Conservation (phyloP, 2,329 filamentous ascomycete species). For the Alternaria sp. region DNA sequence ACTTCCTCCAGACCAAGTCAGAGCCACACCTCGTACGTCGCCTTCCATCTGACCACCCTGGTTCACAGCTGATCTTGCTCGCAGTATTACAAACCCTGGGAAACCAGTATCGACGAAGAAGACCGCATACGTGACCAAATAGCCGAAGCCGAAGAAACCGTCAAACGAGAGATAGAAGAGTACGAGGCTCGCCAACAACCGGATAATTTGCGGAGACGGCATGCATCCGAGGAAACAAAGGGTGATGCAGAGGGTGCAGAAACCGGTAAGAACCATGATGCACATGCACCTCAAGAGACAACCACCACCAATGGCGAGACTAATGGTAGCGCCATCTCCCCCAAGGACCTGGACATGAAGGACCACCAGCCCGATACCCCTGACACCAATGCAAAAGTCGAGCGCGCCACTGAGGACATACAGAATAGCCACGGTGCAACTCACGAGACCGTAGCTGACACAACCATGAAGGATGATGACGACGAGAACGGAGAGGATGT, state of each 20-base stretch:
- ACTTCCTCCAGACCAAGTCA: slow-evolving; percentile 73
- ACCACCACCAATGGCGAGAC: slow-evolving; percentile 31
- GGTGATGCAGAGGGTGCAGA: slow-evolving; percentile 22
- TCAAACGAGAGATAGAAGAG: slow-evolving; percentile 69
- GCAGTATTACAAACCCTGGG: slow-evolving; percentile 88
- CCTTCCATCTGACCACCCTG: neutral
- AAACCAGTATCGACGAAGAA: slow-evolving; percentile 72
- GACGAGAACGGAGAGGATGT: slow-evolving; percentile 79
- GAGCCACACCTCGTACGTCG: slow-evolving; percentile 75
- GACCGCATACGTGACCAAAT: slow-evolving; percentile 74
- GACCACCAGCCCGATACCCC: slow-evolving; percentile 30
- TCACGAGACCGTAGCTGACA: slow-evolving; percentile 40
- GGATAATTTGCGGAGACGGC: slow-evolving; percentile 30
- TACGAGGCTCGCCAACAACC: slow-evolving; percentile 59
- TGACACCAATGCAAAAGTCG: slow-evolving; percentile 24
- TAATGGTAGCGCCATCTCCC: slow-evolving; percentile 29
- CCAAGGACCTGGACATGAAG: slow-evolving; percentile 34
- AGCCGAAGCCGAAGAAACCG: slow-evolving; percentile 65
- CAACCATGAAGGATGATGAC: slow-evolving; percentile 55
- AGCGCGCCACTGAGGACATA: slow-evolving; percentile 20
- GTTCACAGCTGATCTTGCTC: slow-evolving; percentile 23
- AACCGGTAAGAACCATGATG: slow-evolving; percentile 35
- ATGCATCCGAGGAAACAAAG: slow-evolving; percentile 18
- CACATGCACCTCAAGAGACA: slow-evolving; percentile 25
- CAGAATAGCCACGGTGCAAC: slow-evolving; percentile 24